Evolutionary conservation across 2,329 filamentous ascomycete species (phyloP), one percentile per base, ranked within the genome.

Genomic region (Incumbomyces lentus): DNA sequence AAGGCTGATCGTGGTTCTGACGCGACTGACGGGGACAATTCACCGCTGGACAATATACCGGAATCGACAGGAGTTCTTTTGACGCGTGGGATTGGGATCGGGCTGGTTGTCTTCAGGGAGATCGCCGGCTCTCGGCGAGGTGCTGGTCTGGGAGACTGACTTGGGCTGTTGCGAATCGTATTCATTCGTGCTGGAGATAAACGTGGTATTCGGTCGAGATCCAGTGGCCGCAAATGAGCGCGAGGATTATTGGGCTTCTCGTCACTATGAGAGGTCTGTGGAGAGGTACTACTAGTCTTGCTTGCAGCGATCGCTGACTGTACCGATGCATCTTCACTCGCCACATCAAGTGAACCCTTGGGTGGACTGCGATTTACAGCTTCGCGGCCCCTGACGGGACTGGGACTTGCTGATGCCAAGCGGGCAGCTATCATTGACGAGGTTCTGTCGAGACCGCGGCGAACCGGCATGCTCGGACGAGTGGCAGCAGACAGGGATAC

Each of bases 351-450:
- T 26, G 8, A 4, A 8, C 22, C 22, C 22, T 26, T 26, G 4
- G 22, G 22, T 26, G 22, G 22, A 8, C 22, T 26, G 22, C 22
- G 22, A 8, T 26, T 26, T 4, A 26, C 22, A 26, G 22, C 8
- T 26, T 26, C 22, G 22, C 22, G 22, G 8, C 22, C 22, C 8
- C 41, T 44, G 26, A 32, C 32, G 36, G 41, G 41, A 29, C 41
- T 44, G 16, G 41, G n/a, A 17, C 41, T 44, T 35, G 41, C 18
- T 7, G 41, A 44, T 16, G 19, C 43, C 14, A 39, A 22, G 12
- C 43, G 34, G 19, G 43, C 43, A 31, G 43, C 43, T 13, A 40
- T 39, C 14, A 40, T 38, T 8, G 43, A 46, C 6, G 43, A 32
- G 8, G 43, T 19, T 16, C 14, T 34, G 14, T 36, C 6, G 8